Evolutionary conservation across 2,329 filamentous ascomycete genomes (phyloP), one percentile per base, ranked within the genome.

Genomic region (Metarhizium sp.): DNA sequence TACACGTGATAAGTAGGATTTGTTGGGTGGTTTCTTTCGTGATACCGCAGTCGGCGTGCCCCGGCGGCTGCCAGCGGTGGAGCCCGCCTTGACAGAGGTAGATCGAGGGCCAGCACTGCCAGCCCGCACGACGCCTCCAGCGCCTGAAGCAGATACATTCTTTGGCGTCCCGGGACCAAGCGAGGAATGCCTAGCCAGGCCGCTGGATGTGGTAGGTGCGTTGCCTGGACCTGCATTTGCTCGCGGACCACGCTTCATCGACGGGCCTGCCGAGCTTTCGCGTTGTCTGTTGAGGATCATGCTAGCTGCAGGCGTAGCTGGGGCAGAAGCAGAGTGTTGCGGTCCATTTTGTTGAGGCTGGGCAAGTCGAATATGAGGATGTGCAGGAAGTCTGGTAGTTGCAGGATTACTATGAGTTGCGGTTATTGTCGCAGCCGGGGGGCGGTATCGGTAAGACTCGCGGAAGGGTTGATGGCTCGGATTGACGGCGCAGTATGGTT

Each of bases 141-240:
- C 61, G 59, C 49, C 66, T 59, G 59, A 60, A 59, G 49, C 66
- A 14, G 56, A 36, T 38, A 58, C 59, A 51, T 57, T 74, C 65
- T 85, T 85, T 10, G 82, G 80, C 3, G 82, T 85, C 32, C 82
- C 81, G 0, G 83, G 83, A 0, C 82, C 82, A 3, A 84, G 72
- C 2, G 83, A 86, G 1, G 82, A 77, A 64, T 86, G 83, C 14
- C 83, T 75, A 6, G 82, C 82, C 11, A 86, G 72, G 1, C 76
- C 77, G 63, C 81, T 85, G 2, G 81, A 82, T 3, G 78, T 74
- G 7, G 71, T 67, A 2, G 80, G 77, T 2, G 75, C 61, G 56
- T 68, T 78, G 50, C 75, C 75, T 2, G 79, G 67, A 30, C 74
- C 73, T 48, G 69, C 74, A 62, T 71, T 79, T 55, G 71, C 69